phyloP scores from a whole-genome alignment of 1,139 yeast genomes.

The Suhomyces terraborum region DNA sequence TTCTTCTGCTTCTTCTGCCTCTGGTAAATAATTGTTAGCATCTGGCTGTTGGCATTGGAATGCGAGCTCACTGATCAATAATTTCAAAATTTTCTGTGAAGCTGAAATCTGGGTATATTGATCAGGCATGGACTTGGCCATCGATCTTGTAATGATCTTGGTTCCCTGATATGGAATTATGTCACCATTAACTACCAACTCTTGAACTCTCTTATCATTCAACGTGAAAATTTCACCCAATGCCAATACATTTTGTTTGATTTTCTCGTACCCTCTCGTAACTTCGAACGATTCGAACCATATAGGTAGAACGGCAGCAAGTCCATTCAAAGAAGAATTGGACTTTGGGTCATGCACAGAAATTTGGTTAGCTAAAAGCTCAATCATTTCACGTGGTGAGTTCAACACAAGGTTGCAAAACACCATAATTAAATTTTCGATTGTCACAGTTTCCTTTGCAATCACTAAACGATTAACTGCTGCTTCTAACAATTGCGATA shows the following conservation, averaged over 20 bases:
- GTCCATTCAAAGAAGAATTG: slow-evolving; percentile 33
- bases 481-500: slow-evolving; percentile 67
- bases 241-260: slow-evolving; percentile 71
- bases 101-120: slow-evolving; percentile 67
- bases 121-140: slow-evolving; percentile 69
- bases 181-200: slow-evolving; percentile 73
- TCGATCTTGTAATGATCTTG: slow-evolving; percentile 79
- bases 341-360: slow-evolving; percentile 31
- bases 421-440: slow-evolving; percentile 75
- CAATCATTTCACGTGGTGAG: slow-evolving; percentile 62
- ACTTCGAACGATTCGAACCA: slow-evolving; percentile 87
- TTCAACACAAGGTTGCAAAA: slow-evolving; percentile 69
- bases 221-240: slow-evolving; percentile 63
- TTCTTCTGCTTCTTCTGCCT: slow-evolving; percentile 36
- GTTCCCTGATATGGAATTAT: slow-evolving; percentile 62
- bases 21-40: slow-evolving; percentile 39
- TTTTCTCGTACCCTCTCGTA: slow-evolving; percentile 75
- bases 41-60: slow-evolving; percentile 57
- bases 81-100: slow-evolving; percentile 68
- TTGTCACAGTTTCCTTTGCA: slow-evolving; percentile 70
- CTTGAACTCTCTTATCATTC: slow-evolving; percentile 54
- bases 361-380: slow-evolving; percentile 52
- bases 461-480: slow-evolving; percentile 64
- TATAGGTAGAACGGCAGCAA: slow-evolving; percentile 58
- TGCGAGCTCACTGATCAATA: slow-evolving; percentile 67